These are phyloP conservation scores for Coemansia sp. DNA, from an alignment of 192 early-diverging fungal genomes.

Conservation along the genomic window DNA sequence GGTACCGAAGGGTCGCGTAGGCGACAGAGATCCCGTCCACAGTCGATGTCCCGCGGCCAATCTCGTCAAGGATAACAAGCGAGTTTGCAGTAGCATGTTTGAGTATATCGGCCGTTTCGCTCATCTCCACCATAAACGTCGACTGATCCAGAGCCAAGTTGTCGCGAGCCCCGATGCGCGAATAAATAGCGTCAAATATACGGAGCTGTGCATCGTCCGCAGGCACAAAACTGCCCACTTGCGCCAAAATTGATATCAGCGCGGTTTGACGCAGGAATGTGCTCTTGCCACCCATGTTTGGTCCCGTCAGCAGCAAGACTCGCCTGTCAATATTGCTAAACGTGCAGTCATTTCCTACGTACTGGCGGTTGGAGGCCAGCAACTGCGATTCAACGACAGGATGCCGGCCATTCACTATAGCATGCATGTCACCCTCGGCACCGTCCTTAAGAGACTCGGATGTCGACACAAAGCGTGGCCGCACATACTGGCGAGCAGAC, in stretches of 20 bases:
- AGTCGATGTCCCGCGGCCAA: slow-evolving; percentile 71
- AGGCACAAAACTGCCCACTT: slow-evolving; percentile 85
- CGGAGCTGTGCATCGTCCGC: slow-evolving; percentile 78
- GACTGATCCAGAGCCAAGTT: slow-evolving; percentile 69
- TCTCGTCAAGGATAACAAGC: slow-evolving; percentile 91
- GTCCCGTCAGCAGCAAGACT: slow-evolving; percentile 76
- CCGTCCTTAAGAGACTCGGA: not conserved
- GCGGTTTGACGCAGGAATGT: slow-evolving; percentile 86
- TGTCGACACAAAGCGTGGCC: slow-evolving; percentile 50
- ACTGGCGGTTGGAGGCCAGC: slow-evolving; percentile 55
- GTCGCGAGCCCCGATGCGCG: slow-evolving; percentile 78
- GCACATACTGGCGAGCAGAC: slow-evolving; percentile 57
- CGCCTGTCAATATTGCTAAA: slow-evolving; percentile 29
- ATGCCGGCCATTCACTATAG: slow-evolving; percentile 60
- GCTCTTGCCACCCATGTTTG: slow-evolving; percentile 73
- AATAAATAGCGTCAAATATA: slow-evolving; percentile 72
- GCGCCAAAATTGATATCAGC: slow-evolving; percentile 78
- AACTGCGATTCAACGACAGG: slow-evolving; percentile 65
- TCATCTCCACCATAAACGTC: slow-evolving; percentile 91
- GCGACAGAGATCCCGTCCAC: slow-evolving; percentile 74
- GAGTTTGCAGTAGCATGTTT: slow-evolving; percentile 66
- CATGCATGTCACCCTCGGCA: not conserved
- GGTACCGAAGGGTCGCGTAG: slow-evolving; percentile 66
- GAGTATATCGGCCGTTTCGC: slow-evolving; percentile 83
- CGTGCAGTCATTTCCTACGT: slow-evolving; percentile 62